Base-by-base conservation (phyloP, 345 rosid genomes). In the Gossypium turneri region DNA sequence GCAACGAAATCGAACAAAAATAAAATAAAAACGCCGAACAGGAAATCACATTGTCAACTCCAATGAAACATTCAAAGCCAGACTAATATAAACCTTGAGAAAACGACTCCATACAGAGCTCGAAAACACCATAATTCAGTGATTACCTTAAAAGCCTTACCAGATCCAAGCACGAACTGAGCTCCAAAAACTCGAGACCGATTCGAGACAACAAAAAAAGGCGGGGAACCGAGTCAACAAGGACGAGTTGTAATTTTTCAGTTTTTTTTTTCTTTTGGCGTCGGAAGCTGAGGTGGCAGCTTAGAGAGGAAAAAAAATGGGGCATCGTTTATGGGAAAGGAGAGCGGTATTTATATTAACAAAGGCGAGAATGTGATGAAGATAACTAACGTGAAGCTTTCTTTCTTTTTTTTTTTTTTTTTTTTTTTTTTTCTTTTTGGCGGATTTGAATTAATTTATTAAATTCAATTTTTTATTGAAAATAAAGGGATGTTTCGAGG, bases 201-300 rank as follows among this genome's bases (percentile, higher is more conserved):
- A 59, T 22, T 24, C 48, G 56, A 72, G 73, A 43, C 68, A 69
- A 43, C 29, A 27, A 20, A 67, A 67, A 67, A 61, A 11, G 24
- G 74, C 72, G 70, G 74, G 70, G 64, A 69, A 70, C 65, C 6
- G 85, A 77, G 78, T 79, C 60, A 65, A 75, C 72, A 22, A 79
- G 78, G 48, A 3, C 63, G 74, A 44, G 59, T 55, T 76, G 7
- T 41, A 11, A 22, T 10, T 13, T 59, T 59, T 19, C 57, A 20
- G 64, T 9, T 51, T 76, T 34, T 19, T 38, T 12, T 25, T 7
- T 2, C 10, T 2, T 11, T 22, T 7, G 5, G 7, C 29, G 77
- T 65, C 47, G 6, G 68, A 19, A 70, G 51, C 52, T 57, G 73
- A 67, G 64, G 52, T 76, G 69, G 67, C 76, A 47, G 13, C 45